Evolutionary conservation across 768 basidiomycete species (phyloP), one percentile per base, ranked within the genome.

Genomic region (Rhizopogon vinicolor): DNA sequence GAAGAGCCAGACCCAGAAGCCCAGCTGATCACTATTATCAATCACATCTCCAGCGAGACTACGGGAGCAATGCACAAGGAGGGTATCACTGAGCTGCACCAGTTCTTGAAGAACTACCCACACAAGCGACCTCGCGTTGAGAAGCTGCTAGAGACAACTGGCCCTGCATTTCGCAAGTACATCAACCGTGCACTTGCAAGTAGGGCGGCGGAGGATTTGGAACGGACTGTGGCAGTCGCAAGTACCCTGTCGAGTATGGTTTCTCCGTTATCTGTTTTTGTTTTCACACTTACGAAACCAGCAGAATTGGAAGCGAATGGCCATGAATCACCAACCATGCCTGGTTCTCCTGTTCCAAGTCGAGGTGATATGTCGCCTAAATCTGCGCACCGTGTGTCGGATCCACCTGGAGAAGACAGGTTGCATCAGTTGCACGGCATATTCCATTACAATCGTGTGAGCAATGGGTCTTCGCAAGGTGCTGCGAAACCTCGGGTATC

Each of bases 31-130:
- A 83, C 82, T 12, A 89, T 94, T 61, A 90, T 93, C 63, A 86
- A 85, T 41, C 89, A 93, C 65, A 91, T 91, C 56, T 92, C 89
- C 33, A 90, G 87, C 66, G 89, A 93, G 72, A 90, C 91, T 22
- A 91, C 91, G 4, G 91, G 89, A 14, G 89, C 90, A 14, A 75
- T 92, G 73, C 90, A 93, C 68, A 93, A 93, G 70, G 92, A 96
- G 68, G 92, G 93, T 3, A 94, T 98, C 54, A 95, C 93, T 3
- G 93, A 95, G 63, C 75, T 99, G 22, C 93, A 98, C 68, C 87
- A 93, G 37, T 98, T 94, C 76, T 72, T 98, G 64, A 94, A 94
- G 72, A 87, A 85, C 29, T 84, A 97, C 65, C 94, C 93, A 0
- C 85, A 92, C 62, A 93, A 92, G 66, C 81, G 82, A 63, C 74